Evolutionary conservation across 129 eudicot species (phyloP), one percentile per base, ranked within the genome.

Genomic region (Helichrysum umbraculigerum): DNA sequence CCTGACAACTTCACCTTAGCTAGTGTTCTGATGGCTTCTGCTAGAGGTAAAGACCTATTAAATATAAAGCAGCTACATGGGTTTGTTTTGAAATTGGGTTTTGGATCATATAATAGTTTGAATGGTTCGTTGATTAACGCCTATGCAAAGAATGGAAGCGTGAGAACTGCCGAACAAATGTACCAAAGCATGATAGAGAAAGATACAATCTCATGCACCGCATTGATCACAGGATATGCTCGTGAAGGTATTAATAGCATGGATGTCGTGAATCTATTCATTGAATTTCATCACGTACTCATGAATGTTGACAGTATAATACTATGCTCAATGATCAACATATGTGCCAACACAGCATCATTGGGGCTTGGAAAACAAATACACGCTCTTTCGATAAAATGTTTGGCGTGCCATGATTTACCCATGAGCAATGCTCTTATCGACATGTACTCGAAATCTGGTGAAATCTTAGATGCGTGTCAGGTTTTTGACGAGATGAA

Each of bases 361-460:
- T 77, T 91, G 66, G 42, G 15, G 71, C 73, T 86, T 73, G 96
- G 96, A 34, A 86, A 78, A 79, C 93, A 86, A 66, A 39, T 90
- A 34, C 96, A 88, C 12, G 91, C 79, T 37, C 34, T 83, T 57
- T 84, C 87, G 0, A 5, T 86, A n/a, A 90, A 91, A 66, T 70
- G 66, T 83, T 78, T 78, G 19, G 79, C 80, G 4, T 51, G n/a
- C 35, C 65, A 74, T 63, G 97, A 88, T 62, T 30, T 71, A 41
- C 90, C 90, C 58, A 79, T 82, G 83, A 76, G 73, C 77, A 91
- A 91, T 77, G 88, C 91, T 68, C 88, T 88, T 33, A 83, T 91
- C 39, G 91, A 91, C 74, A 83, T 91, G 94, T 91, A 91, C 81
- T 87, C 91, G 33, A 91, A 91, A 83, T 84, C 86, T 10, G 97